These are phyloP conservation scores for Gastrodia elata DNA, from an alignment of 106 monocot genomes.

Conservation along the genomic window DNA sequence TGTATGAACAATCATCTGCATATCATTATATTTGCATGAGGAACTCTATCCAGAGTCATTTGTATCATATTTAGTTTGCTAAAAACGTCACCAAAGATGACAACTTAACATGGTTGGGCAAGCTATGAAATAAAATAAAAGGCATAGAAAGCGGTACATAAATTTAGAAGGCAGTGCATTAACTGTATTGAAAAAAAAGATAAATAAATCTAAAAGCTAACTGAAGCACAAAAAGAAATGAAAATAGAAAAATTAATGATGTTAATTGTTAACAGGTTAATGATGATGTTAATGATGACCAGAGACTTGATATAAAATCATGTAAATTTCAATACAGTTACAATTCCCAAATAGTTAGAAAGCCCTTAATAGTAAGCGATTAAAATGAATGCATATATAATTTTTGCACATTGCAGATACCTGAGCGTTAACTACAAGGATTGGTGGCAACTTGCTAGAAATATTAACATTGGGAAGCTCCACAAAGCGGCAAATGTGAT, in stretches of 20 bases:
- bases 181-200: background rate
- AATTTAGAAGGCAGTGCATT: no score
- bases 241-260: background rate
- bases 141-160: no score
- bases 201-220: background rate
- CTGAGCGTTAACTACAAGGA: conserved; percentile 94
- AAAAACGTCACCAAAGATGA: no score
- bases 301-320: background rate
- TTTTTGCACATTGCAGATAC: conserved; percentile 19
- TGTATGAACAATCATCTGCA: no score
- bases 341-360: background rate
- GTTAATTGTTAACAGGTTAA: background rate
- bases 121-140: no score
- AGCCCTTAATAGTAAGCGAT: background rate
- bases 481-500: conserved; percentile 85
- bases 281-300: background rate
- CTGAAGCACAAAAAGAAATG: background rate
- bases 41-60: no score
- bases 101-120: no score
- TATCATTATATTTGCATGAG: no score
- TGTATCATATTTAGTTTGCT: no score
- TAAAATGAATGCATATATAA: background rate
- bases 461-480: conserved; percentile 54
- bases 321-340: background rate
- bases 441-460: conserved; percentile 63